Base-by-base conservation (phyloP, 176 grass and related monocot species). In the Microstegium vimineum region DNA sequence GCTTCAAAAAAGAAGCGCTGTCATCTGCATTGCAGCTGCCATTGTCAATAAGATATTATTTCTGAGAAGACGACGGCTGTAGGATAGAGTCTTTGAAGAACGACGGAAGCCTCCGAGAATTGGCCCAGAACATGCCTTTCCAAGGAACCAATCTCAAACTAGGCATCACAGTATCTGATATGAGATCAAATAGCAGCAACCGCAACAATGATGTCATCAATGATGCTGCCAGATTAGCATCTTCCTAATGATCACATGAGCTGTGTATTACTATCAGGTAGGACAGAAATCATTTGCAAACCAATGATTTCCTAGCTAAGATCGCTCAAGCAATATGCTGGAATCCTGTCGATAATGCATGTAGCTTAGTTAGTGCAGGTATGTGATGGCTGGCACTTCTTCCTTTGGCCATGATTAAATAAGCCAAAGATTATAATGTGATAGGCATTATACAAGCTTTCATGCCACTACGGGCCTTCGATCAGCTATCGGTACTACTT, bases 231-330 rank as follows among this genome's bases (percentile, higher is more conserved):
- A 47, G 75, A 74, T 86, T 41, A 73, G 45, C 72, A 82, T 90
- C 83, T 28, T 52, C 37, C 26, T 73, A 73, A 86, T 90, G 78
- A 90, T 89, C 78, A 66, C 79, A 78, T 38, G 57, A 69, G 83
- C 49, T 82, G 88, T 64, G 47, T 68, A 17, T 70, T 73, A 70
- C 72, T 62, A 75, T 69, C 32, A 28, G 75, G 59, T 79, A 16
- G 54, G 71, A 35, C 46, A 14, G 59, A 73, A 82, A 74, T 86
- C 67, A 90, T 86, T 82, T 78, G 46, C 59, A 73, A 37, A 25
- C 13, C 31, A 79, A 86, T 86, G 30, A 78, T 78, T 78, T 65
- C 47, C 26, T 73, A 82, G 72, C 73, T 78, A 46, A 78, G 57
- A 82, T 90, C 73, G 31, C 78, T 82, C 35, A 76, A 59, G 66